A percentile compares a stretch with the other conserved stretches of the same genome.
phyloP scores from a whole-genome alignment of 2,329 filamentous ascomycete genomes.

The Grosmannia clavigera region DNA sequence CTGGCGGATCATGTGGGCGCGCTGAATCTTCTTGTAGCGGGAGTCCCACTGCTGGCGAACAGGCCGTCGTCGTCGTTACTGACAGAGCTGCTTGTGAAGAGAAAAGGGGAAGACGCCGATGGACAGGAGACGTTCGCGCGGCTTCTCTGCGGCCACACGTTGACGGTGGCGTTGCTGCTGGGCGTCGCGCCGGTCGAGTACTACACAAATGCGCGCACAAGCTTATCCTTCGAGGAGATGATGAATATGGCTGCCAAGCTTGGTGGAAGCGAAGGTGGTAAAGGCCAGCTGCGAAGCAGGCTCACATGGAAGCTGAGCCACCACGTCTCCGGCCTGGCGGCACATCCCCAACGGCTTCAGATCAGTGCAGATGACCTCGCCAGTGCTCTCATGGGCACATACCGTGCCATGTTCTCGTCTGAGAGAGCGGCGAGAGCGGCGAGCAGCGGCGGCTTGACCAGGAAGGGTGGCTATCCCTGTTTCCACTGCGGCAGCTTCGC shows the following conservation, averaged over 20 bases:
- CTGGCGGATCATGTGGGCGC: slow-evolving; percentile 30
- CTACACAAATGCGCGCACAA: slow-evolving; percentile 33
- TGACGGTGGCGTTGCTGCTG: slow-evolving; percentile 34
- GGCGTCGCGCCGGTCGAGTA: slow-evolving; percentile 37
- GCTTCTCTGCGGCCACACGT: slow-evolving; percentile 33
- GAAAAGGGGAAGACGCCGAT: slow-evolving; percentile 5
- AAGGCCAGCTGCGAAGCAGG: slow-evolving; percentile 16
- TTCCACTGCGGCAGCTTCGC: slow-evolving; percentile 21
- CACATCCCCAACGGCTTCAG: slow-evolving; percentile 3
- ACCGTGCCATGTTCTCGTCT: slow-evolving; percentile 30
- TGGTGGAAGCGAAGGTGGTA: neutral
- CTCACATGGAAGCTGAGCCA: slow-evolving; percentile 25
- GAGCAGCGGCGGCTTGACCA: too few species aligned
- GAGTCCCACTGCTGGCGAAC: slow-evolving; percentile 32
- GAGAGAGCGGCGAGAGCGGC: too few species aligned
- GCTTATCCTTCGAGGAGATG: slow-evolving; percentile 19
- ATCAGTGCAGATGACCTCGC: slow-evolving; percentile 26
- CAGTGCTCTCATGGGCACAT: slow-evolving; percentile 26
- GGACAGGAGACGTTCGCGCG: slow-evolving; percentile 20
- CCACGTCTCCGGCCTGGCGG: slow-evolving; percentile 15
- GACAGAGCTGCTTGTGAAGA: slow-evolving; percentile 30
- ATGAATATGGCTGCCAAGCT: neutral
- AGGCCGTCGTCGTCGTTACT: slow-evolving; percentile 33
- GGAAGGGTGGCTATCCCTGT: too few species aligned
- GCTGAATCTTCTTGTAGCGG: slow-evolving; percentile 32